Percentiles rank a stretch among this genome's conserved stretches.
These are phyloP conservation scores for Syzygium aromaticum DNA, from an alignment of 345 rosid genomes.

Conservation along the genomic window DNA sequence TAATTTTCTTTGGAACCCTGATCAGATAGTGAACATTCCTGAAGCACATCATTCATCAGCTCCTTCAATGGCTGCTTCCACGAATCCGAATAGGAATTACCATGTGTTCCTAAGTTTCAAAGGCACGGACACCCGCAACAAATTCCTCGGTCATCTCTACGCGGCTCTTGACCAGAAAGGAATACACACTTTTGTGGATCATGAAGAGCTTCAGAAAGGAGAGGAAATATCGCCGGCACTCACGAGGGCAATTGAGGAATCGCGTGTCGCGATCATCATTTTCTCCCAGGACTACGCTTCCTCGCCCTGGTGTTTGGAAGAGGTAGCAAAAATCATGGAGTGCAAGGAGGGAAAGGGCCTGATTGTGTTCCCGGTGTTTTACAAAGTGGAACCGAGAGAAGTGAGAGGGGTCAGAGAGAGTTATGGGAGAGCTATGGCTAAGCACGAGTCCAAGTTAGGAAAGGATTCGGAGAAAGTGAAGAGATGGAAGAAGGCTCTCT, in stretches of 20 bases:
- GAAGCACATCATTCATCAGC: too few relatives aligned
- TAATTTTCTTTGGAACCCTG: too few relatives aligned
- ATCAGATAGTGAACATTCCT: too few relatives aligned
- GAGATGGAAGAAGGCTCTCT: not conserved
- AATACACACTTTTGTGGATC: not conserved
- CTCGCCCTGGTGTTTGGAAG: not conserved
- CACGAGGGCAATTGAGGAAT: not conserved
- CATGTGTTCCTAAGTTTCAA: not conserved
- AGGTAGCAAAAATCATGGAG: not conserved
- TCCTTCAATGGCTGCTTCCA: too few relatives aligned
- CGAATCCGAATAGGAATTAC: too few relatives aligned
- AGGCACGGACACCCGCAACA: not conserved
- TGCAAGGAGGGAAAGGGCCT: not conserved
- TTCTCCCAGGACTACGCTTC: not conserved
- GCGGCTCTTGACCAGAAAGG: not conserved
- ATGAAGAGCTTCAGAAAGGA: not conserved
- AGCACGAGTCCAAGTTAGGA: not conserved
- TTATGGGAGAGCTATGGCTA: not conserved
- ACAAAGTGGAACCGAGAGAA: not conserved
- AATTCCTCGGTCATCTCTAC: not conserved
- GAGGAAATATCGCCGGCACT: not conserved
- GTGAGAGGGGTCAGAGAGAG: not conserved
- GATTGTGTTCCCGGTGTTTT: not conserved
- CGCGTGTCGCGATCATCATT: fast-evolving
- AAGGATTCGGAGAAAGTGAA: not conserved